Conservation (phyloP, 2,329 filamentous ascomycete genomes). For the Colletotrichum sp. region DNA sequence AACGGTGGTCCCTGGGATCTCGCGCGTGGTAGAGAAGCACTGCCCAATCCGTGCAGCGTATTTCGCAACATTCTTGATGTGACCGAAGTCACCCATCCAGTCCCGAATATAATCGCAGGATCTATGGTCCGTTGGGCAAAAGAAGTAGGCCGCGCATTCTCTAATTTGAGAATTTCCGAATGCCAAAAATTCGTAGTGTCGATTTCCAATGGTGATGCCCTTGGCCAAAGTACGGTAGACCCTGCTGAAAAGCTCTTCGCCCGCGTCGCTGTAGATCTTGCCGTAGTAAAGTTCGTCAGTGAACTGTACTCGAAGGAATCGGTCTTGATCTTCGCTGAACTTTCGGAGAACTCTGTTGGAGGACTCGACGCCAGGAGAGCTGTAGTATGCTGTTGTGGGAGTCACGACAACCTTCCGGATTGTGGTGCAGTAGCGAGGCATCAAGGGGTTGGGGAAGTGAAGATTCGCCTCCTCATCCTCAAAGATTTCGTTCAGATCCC, state of each 20-base stretch:
- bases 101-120: conserved; percentile 78
- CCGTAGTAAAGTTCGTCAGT: conserved; percentile 76
- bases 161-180: conserved; percentile 96
- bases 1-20: conserved; percentile 69
- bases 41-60: conserved; percentile 89
- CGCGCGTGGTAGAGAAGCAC: conserved; percentile 91
- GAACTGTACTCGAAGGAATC: conserved; percentile 90
- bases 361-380: conserved; percentile 79
- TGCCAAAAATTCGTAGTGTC: conserved; percentile 87
- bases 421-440: conserved; percentile 76
- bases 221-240: conserved; percentile 74
- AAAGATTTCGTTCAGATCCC: conserved; percentile 78
- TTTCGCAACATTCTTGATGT: conserved; percentile 86
- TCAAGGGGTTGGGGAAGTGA: conserved; percentile 51
- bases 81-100: conserved; percentile 86
- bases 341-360: conserved; percentile 87
- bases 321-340: conserved; percentile 71
- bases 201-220: conserved; percentile 82
- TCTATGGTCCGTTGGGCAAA: conserved; percentile 71
- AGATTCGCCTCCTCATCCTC: conserved; percentile 52
- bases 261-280: conserved; percentile 60
- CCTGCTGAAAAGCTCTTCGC: conserved; percentile 70
- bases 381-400: conserved; percentile 81
- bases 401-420: conserved; percentile 82
- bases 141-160: conserved; percentile 93